Percentiles rank a stretch among this genome's conserved stretches.
These are phyloP conservation scores for Cercospora berteroae DNA, from an alignment of 2,329 filamentous ascomycete species.

Conservation along the genomic window DNA sequence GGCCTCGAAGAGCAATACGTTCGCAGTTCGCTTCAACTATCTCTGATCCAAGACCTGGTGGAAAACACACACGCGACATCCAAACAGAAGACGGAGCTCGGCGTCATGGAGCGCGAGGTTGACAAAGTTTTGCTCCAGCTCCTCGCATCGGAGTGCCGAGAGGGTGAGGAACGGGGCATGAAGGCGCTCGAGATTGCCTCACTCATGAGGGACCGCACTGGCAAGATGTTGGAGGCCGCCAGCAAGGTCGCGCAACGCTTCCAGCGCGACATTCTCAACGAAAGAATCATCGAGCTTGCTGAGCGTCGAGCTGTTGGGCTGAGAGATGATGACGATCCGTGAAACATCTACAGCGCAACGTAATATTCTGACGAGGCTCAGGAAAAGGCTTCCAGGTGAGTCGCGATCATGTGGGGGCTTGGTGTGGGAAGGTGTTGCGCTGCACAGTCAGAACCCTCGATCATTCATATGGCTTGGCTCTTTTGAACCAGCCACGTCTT, in stretches of 20 bases:
- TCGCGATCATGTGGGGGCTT: neutral
- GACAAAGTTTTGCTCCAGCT: constrained; percentile 90
- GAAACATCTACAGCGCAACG: neutral
- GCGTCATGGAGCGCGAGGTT: constrained; percentile 73
- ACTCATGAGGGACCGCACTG: constrained; percentile 78
- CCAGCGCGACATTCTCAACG: constrained; percentile 72
- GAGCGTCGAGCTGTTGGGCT: constrained; percentile 65
- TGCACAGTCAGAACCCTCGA: neutral
- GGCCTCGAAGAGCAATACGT: constrained; percentile 80
- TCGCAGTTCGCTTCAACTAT: constrained; percentile 67
- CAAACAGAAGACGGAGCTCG: constrained; percentile 65
- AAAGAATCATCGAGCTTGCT: constrained; percentile 85
- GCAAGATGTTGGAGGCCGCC: constrained; percentile 88
- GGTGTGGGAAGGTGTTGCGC: neutral
- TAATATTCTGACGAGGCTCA: neutral
- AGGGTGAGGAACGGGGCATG: constrained; percentile 91
- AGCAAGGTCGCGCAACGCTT: constrained; percentile 86
- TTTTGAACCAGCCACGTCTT: constrained; percentile 8
- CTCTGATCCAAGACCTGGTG: constrained; percentile 73
- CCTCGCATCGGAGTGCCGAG: constrained; percentile 83
- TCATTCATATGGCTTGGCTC: constrained; percentile 6
- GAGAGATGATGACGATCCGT: constrained; percentile 54
- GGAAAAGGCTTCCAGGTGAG: neutral
- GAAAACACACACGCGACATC: constrained; percentile 64
- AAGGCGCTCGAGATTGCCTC: constrained; percentile 86